Conservation (phyloP, 2,329 filamentous ascomycete genomes). For the Stachybotrys elegans region DNA sequence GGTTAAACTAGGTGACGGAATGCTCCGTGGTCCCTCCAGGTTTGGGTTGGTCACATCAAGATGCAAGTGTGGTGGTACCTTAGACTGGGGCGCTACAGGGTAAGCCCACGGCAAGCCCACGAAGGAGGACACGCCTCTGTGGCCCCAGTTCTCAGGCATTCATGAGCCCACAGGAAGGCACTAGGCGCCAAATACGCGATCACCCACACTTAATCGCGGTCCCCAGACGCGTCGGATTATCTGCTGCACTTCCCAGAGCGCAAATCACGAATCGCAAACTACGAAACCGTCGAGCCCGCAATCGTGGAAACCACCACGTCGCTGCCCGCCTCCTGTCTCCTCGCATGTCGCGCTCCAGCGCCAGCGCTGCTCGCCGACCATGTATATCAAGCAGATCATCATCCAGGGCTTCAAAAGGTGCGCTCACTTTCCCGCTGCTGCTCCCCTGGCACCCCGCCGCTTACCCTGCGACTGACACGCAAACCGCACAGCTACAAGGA, state of each 20-base stretch:
- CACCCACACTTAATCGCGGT: conserved; percentile 21
- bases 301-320: too few species aligned
- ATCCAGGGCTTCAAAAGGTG: conserved; percentile 99
- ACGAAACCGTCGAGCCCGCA: background rate
- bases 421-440: too few species aligned
- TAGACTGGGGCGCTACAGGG: too few species aligned
- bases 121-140: too few species aligned
- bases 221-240: conserved; percentile 16
- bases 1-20: too few species aligned
- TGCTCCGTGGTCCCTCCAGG: too few species aligned
- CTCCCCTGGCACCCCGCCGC: conserved; percentile 8
- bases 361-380: conserved; percentile 42
- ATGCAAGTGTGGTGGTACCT: too few species aligned
- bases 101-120: background rate
- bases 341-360: conserved; percentile 33
- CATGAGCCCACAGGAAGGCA: too few species aligned
- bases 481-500: conserved; percentile 91
- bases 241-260: conserved; percentile 16
- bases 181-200: too few species aligned
- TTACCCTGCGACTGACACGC: too few species aligned
- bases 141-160: too few species aligned
- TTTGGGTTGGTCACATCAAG: too few species aligned
- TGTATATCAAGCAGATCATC: conserved; percentile 99
- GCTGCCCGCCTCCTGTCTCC: conserved; percentile 17
- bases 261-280: conserved; percentile 9